Evolutionary conservation across 1,139 yeast species (phyloP), one percentile per base, ranked within the genome.

Genomic region (Yamadazyma diospyri): DNA sequence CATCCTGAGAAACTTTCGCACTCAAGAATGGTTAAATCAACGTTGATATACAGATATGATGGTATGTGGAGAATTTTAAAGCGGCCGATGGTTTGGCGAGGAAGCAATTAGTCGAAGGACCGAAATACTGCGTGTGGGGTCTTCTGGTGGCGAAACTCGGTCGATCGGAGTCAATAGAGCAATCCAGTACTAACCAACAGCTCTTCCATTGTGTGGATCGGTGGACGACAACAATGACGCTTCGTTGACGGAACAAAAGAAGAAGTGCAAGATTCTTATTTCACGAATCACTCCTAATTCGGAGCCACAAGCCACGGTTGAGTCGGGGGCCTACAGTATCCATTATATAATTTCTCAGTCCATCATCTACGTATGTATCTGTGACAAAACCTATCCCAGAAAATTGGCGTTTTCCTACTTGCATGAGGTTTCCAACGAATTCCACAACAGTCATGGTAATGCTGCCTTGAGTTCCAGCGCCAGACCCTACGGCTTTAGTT

Each of bases 171-270:
- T n/a, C n/a, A n/a, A n/a, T n/a, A n/a, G n/a, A n/a, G n/a, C n/a
- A n/a, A 7, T 18, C 9, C 8, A 18, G 5, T 23, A 23, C 25
- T 23, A 23, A 23, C 25, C 4, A 23, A 23, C 32, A 79, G 92
- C 92, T 3, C 78, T 88, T 38, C 97, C 97, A 13, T 69, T 89
- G 37, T 80, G 94, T 42, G 95, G 95, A n/a, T 84, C 95, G 2
- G 92, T 87, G 11, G 97, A 89, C 51, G 95, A 88, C 46, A 83
- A 81, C 43, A 71, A 70, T 33, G 70, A 65, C 37, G 59, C 69
- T 4, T 62, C 67, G 10, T 65, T 89, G 34, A 55, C 69, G 26
- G 94, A 86, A 40, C 92, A 86, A 54, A 89, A 89, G 71, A 79
- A 83, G 55, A 87, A 87, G 57, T 77, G 88, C 48, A 89, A 92